Evolutionary conservation across 1,139 yeast genomes (phyloP).

Genomic region (Nakaseomyces nivariensis): DNA sequence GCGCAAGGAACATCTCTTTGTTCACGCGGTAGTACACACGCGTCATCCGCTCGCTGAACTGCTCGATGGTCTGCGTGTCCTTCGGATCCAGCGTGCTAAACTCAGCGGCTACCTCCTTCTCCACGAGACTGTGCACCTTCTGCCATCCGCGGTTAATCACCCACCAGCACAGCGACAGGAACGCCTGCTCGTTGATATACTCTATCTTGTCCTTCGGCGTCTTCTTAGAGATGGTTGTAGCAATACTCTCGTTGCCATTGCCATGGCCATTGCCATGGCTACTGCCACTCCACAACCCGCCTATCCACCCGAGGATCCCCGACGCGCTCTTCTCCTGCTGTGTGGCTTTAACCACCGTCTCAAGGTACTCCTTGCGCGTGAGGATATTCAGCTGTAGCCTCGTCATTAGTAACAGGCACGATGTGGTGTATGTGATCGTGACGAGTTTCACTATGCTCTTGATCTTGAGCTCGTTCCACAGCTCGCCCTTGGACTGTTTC

Average conservation of each 20-base stretch:
- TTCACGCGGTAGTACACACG: constrained; percentile 35
- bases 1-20: constrained; percentile 28
- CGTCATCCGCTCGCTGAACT: constrained; percentile 38
- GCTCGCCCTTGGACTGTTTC: constrained; percentile 49
- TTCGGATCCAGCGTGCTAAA: constrained; percentile 63
- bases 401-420: constrained; percentile 64
- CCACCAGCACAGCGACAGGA: constrained; percentile 91
- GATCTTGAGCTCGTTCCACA: constrained; percentile 77
- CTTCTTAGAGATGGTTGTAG: neutral
- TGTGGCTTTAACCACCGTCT: constrained; percentile 66
- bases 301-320: neutral
- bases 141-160: constrained; percentile 78
- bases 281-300: neutral
- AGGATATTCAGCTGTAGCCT: constrained; percentile 79
- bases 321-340: constrained; percentile 9
- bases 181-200: constrained; percentile 59
- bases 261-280: constrained; percentile 15
- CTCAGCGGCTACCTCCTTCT: constrained; percentile 46
- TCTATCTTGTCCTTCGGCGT: constrained; percentile 8
- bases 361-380: constrained; percentile 77
- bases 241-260: too few relatives aligned
- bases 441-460: constrained; percentile 67
- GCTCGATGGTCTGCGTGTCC: constrained; percentile 53
- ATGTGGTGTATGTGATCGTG: constrained; percentile 58
- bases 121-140: constrained; percentile 44